Conservation (phyloP, 352 stramenopile genomes). For the Phytophthora meadii region DNA sequence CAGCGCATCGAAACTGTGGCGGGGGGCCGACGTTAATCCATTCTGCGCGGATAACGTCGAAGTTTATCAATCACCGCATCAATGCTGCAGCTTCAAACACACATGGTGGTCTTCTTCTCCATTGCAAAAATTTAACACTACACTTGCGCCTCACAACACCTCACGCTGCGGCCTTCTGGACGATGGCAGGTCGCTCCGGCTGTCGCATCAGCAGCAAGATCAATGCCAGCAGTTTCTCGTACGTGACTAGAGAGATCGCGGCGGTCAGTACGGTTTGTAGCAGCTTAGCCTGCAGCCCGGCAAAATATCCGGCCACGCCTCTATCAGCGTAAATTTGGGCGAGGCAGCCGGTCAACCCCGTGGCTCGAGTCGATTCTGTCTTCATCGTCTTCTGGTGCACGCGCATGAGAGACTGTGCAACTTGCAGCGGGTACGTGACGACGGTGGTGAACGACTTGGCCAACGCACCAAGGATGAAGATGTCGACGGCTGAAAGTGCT, state of each 20-base stretch:
- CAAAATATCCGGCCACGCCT: slow-evolving; percentile 86
- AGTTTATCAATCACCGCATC: slow-evolving; percentile 2
- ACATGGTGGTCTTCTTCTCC: slow-evolving; percentile 17
- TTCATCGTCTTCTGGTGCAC: slow-evolving; percentile 52
- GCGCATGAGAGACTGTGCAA: slow-evolving; percentile 92
- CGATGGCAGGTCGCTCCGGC: slow-evolving; percentile 35
- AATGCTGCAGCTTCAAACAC: slow-evolving; percentile 4
- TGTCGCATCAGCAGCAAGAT: slow-evolving; percentile 66
- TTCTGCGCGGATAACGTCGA: too few relatives aligned
- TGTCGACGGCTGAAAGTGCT: slow-evolving; percentile 77
- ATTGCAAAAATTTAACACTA: slow-evolving; percentile 19
- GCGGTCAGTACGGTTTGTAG: slow-evolving; percentile 94
- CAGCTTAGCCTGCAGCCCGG: slow-evolving; percentile 93
- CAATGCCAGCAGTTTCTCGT: slow-evolving; percentile 90
- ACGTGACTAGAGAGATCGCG: slow-evolving; percentile 93
- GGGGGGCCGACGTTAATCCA: too few relatives aligned
- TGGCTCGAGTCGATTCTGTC: neutral
- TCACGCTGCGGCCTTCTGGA: slow-evolving; percentile 52
- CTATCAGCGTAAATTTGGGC: slow-evolving; percentile 69
- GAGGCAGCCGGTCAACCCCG: slow-evolving; percentile 48
- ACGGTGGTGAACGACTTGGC: slow-evolving; percentile 94
- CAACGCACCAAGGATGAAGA: slow-evolving; percentile 92
- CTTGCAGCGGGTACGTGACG: slow-evolving; percentile 94
- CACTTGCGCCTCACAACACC: slow-evolving; percentile 3
- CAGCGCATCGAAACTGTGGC: slow-evolving; percentile 5